Conservation (phyloP, 768 basidiomycete genomes). For the Agaricus blazei region DNA sequence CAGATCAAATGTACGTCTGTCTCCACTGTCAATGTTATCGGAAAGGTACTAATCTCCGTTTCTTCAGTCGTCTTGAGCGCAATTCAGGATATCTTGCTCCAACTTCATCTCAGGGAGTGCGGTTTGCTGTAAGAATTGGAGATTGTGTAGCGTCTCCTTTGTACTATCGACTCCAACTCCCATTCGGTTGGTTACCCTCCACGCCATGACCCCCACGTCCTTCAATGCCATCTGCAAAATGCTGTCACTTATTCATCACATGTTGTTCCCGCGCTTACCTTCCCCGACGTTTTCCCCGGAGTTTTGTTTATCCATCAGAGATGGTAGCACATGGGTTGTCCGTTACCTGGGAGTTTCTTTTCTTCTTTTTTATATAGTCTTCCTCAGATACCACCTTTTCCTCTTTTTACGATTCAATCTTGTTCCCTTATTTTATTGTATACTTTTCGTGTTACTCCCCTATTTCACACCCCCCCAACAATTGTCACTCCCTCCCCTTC, state of each 20-base stretch:
- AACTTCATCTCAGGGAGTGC: conserved; percentile 82
- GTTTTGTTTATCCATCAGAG: neutral
- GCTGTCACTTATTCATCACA: neutral
- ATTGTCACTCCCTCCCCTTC: conserved; percentile 2
- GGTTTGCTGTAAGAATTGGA: conserved; percentile 54
- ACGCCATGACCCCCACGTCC: conserved; percentile 4
- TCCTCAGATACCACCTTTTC: neutral
- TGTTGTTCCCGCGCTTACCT: neutral
- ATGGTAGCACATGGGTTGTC: neutral
- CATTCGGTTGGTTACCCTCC: conserved; percentile 4
- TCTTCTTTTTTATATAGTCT: conserved; percentile 3
- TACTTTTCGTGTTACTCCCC: neutral
- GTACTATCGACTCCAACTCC: conserved; percentile 6
- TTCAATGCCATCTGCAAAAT: conserved; percentile 3
- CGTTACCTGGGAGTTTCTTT: neutral
- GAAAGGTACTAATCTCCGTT: neutral
- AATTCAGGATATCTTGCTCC: conserved; percentile 85
- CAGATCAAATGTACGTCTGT: conserved; percentile 78
- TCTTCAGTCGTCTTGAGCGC: conserved; percentile 72
- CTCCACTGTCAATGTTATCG: neutral
- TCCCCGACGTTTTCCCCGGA: neutral
- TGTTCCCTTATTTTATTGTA: neutral
- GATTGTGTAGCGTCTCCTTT: neutral
- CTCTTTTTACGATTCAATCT: neutral
- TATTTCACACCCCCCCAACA: neutral